These are phyloP conservation scores for Talinum fruticosum DNA, from an alignment of 148 eudicot species.

Conservation along the genomic window DNA sequence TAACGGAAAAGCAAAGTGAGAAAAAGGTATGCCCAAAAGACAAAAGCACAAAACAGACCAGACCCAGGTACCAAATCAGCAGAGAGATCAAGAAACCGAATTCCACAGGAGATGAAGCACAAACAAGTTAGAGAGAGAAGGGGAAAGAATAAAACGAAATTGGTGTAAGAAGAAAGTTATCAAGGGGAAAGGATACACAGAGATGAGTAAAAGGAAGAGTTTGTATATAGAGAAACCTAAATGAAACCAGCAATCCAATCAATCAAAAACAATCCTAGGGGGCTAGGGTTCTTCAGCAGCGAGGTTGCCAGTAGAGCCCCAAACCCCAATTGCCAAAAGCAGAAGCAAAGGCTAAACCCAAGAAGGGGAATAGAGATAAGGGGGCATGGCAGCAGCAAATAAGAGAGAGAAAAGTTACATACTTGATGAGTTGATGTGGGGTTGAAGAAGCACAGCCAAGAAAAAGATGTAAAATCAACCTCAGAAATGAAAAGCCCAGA, in stretches of 20 bases:
- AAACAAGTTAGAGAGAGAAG: neutral
- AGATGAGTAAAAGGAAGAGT: constrained; percentile 3
- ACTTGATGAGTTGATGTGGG: constrained; percentile 8
- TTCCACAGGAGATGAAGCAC: constrained; percentile 2
- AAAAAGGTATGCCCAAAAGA: neutral
- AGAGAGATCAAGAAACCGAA: neutral
- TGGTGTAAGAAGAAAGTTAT: neutral
- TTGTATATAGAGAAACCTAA: neutral
- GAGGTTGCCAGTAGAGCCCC: constrained; percentile 7
- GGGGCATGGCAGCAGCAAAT: constrained; percentile 17
- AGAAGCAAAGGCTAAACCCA: constrained; percentile 13
- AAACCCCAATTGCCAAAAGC: constrained; percentile 13
- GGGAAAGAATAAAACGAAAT: too few relatives aligned
- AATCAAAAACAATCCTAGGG: neutral
- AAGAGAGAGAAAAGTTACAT: constrained; percentile 18
- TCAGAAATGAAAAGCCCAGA: constrained; percentile 14
- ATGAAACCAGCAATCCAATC: constrained; percentile 7
- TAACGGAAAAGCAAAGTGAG: neutral
- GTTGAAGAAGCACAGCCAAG: constrained; percentile 4
- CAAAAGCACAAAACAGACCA: neutral
- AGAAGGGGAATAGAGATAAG: constrained; percentile 19
- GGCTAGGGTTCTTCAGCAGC: neutral
- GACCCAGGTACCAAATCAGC: neutral
- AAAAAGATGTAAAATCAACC: constrained; percentile 16
- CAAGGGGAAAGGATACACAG: neutral